These are phyloP conservation scores for Magnaporthales sp. DNA, from an alignment of 2,329 filamentous ascomycete genomes.

Conservation along the genomic window DNA sequence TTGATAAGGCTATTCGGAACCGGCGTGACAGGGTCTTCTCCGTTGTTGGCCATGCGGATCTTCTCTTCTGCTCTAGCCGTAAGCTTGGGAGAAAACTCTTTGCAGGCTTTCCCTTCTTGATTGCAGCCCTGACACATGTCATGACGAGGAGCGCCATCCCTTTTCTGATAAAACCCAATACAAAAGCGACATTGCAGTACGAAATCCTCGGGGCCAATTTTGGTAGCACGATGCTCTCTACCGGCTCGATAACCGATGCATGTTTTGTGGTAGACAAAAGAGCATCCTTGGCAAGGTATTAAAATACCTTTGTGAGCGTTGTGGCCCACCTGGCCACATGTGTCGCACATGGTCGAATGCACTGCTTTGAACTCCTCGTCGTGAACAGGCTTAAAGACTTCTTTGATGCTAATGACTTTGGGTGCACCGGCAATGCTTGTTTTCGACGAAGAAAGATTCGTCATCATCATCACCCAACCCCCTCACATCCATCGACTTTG, in stretches of 20 bases:
- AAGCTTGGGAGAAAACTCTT: constrained; percentile 63
- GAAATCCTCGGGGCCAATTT: constrained; percentile 66
- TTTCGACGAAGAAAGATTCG: constrained; percentile 43
- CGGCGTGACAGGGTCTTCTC: constrained; percentile 63
- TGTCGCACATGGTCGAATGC: constrained; percentile 65
- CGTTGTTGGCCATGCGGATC: constrained; percentile 67
- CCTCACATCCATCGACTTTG: constrained; percentile 26
- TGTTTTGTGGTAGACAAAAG: constrained; percentile 68
- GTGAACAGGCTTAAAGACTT: constrained; percentile 58
- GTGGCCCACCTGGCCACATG: constrained; percentile 51
- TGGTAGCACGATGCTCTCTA: constrained; percentile 86
- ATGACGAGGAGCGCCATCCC: constrained; percentile 65
- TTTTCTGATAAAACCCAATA: constrained; percentile 58
- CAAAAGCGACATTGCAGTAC: constrained; percentile 88
- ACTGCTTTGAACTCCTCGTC: constrained; percentile 59
- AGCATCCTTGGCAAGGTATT: constrained; percentile 88
- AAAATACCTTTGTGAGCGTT: constrained; percentile 56
- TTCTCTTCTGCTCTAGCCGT: constrained; percentile 77
- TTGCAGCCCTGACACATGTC: constrained; percentile 66
- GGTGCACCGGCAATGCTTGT: constrained; percentile 33
- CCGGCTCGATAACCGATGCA: constrained; percentile 68
- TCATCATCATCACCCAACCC: constrained; percentile 42
- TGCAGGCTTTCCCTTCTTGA: constrained; percentile 57
- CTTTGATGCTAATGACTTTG: constrained; percentile 58
- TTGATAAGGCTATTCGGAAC: constrained; percentile 61